phyloP scores from a whole-genome alignment of 305 asterid genomes.

The Rubia tinctorum region DNA sequence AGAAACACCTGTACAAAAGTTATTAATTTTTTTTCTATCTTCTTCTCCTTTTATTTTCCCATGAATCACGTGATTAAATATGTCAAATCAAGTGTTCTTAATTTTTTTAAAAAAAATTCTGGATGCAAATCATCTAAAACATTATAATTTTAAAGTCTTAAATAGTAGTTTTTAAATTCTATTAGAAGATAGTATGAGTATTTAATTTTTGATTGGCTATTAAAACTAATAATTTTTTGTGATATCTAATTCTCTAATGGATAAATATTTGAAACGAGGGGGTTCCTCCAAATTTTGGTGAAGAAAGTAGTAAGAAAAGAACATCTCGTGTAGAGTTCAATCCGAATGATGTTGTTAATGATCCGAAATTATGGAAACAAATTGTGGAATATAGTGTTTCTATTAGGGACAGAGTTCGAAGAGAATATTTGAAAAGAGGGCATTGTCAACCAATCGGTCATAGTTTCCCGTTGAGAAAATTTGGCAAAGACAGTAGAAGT shows the following conservation, averaged over 20 bases:
- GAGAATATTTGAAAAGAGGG: background rate
- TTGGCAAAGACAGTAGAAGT: background rate
- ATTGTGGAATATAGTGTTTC: background rate
- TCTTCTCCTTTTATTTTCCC: too few relatives aligned
- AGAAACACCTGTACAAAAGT: too few relatives aligned
- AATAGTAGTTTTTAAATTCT: too few relatives aligned
- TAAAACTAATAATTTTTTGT: background rate
- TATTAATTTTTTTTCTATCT: too few relatives aligned
- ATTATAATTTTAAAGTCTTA: too few relatives aligned
- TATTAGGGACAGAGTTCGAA: background rate
- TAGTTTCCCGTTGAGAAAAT: background rate
- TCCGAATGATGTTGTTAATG: background rate
- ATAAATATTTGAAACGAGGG: background rate
- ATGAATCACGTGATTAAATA: too few relatives aligned
- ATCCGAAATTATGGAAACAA: background rate
- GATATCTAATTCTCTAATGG: background rate
- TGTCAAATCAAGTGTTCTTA: too few relatives aligned
- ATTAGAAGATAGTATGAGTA: too few relatives aligned
- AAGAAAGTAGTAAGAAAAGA: background rate
- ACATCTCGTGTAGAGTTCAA: background rate
- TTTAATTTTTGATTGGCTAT: background rate
- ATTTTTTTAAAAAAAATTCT: too few relatives aligned
- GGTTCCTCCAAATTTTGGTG: background rate
- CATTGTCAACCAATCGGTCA: background rate
- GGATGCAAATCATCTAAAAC: too few relatives aligned